Percentiles rank a stretch among this genome's conserved stretches.
Conservation (phyloP, 805 yeast species). For the Nakazawaea holstii region DNA sequence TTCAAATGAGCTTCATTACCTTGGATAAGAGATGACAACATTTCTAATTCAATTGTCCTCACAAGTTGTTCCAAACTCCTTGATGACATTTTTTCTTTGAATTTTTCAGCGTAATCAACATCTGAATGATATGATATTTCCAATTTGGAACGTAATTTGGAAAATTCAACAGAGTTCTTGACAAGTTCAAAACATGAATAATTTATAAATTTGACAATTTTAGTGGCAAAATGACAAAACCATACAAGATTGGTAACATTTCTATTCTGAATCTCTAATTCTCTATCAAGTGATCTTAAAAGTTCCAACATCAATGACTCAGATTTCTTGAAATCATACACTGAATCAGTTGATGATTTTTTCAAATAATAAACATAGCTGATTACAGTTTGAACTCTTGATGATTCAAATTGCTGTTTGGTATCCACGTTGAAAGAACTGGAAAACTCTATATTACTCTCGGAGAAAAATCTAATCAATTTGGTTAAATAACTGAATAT, state of each 20-base stretch:
- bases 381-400: slow-evolving; percentile 6
- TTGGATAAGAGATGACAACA: slow-evolving; percentile 4
- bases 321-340: background rate
- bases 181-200: slow-evolving; percentile 8
- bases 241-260: background rate
- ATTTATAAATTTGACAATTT: slow-evolving; percentile 8
- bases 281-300: slow-evolving; percentile 1
- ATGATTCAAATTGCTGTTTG: background rate
- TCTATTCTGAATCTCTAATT: slow-evolving; percentile 1
- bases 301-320: slow-evolving; percentile 5
- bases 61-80: background rate
- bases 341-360: slow-evolving; percentile 1
- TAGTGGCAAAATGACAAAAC: slow-evolving; percentile 8
- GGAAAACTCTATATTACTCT: background rate
- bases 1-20: slow-evolving; percentile 3
- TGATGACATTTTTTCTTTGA: background rate
- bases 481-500: background rate
- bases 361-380: slow-evolving; percentile 6
- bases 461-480: background rate
- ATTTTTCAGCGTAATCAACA: slow-evolving; percentile 3
- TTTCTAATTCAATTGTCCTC: slow-evolving; percentile 1
- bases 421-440: background rate
- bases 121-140: slow-evolving; percentile 4
- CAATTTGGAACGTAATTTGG: slow-evolving; percentile 1
- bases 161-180: slow-evolving; percentile 3